These are phyloP conservation scores for Austroboletus sp. DNA, from an alignment of 1,284 basidiomycete species.

Conservation along the genomic window DNA sequence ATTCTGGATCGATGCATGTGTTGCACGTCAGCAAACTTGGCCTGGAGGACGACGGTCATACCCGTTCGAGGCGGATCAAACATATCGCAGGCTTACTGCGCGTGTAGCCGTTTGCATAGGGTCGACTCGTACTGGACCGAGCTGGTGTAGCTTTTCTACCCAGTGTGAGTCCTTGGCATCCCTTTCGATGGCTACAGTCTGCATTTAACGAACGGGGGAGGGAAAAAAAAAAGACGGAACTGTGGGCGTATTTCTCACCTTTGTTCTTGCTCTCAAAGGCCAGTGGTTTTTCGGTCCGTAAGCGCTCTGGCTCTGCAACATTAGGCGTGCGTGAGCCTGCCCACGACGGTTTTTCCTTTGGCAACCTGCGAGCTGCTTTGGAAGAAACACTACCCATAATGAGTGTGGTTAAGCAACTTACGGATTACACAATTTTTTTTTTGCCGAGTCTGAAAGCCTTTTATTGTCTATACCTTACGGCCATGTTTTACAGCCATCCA, in stretches of 20 bases:
- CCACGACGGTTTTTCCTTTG: constrained; percentile 49
- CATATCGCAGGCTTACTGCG: constrained; percentile 42
- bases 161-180: constrained; percentile 76
- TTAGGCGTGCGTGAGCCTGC: constrained; percentile 44
- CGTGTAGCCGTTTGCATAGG: constrained; percentile 49
- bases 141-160: constrained; percentile 57
- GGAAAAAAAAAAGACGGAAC: too few species aligned
- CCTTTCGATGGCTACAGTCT: constrained; percentile 49
- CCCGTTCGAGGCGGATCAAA: not conserved
- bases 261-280: constrained; percentile 52
- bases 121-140: constrained; percentile 71
- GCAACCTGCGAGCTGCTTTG: constrained; percentile 60
- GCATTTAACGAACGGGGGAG: not conserved
- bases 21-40: constrained; percentile 31
- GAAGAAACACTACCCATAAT: constrained; percentile 66
- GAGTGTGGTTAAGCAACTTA: not conserved
- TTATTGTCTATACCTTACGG: constrained; percentile 36
- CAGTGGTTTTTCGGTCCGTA: constrained; percentile 20
- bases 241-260: constrained; percentile 35
- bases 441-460: constrained; percentile 11
- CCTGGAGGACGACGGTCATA: constrained; percentile 9
- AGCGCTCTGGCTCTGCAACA: constrained; percentile 11
- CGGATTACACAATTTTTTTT: not conserved
- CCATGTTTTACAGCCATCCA: constrained; percentile 37
- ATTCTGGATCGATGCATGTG: constrained; percentile 47